These are phyloP conservation scores for Hygrophorus russula DNA, from an alignment of 768 basidiomycete genomes.

Conservation along the genomic window DNA sequence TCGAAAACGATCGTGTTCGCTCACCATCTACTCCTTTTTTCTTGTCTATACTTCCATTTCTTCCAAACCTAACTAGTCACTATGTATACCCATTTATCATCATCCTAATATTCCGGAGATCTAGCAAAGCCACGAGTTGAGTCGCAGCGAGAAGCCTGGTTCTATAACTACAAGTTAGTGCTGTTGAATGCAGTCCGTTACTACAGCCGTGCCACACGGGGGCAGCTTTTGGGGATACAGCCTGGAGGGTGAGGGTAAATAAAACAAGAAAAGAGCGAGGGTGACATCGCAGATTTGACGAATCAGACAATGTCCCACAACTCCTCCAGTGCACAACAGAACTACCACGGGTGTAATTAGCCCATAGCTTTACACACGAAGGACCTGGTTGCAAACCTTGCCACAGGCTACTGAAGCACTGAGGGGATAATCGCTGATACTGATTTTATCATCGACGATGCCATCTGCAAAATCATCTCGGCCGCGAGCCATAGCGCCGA, in stretches of 20 bases:
- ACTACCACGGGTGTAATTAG: slow-evolving; percentile 30
- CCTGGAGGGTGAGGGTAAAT: not conserved
- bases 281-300: not conserved
- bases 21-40: too few relatives aligned
- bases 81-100: not conserved
- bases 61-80: too few relatives aligned
- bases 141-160: slow-evolving; percentile 1
- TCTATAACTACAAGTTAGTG: slow-evolving; percentile 3
- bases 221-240: not conserved
- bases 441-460: slow-evolving; percentile 91
- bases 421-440: slow-evolving; percentile 87
- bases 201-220: not conserved
- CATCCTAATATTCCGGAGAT: too few relatives aligned
- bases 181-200: slow-evolving; percentile 2
- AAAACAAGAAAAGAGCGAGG: slow-evolving; percentile 2
- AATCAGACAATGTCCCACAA: slow-evolving; percentile 81
- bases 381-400: slow-evolving; percentile 49
- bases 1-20: too few relatives aligned
- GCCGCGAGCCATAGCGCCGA: slow-evolving; percentile 97
- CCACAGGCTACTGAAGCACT: slow-evolving; percentile 95
- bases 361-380: slow-evolving; percentile 1
- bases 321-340: slow-evolving; percentile 88
- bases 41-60: too few relatives aligned
- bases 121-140: slow-evolving; percentile 5
- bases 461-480: slow-evolving; percentile 95